Conservation (phyloP, 257 asterid genomes). For the Ophiorrhiza pumila region DNA sequence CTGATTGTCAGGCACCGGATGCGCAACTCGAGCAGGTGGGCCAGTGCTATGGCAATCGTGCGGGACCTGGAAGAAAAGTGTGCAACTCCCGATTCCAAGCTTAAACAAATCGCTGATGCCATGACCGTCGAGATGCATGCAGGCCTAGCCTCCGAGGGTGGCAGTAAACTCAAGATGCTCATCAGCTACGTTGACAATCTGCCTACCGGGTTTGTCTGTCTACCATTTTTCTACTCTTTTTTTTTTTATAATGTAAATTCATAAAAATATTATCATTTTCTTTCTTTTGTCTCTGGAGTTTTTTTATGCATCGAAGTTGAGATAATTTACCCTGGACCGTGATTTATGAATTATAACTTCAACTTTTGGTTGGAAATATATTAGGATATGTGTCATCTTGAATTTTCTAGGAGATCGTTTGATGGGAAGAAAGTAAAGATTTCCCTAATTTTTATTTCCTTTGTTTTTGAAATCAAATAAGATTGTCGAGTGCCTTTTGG, state of each 20-base stretch:
- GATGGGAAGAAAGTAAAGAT: neutral
- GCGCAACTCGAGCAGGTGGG: conserved; percentile 60
- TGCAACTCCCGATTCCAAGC: conserved; percentile 59
- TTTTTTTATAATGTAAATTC: neutral
- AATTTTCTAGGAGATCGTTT: neutral
- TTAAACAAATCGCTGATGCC: conserved; percentile 70
- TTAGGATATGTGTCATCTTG: neutral
- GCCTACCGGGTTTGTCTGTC: conserved; percentile 59
- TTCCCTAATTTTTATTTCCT: neutral
- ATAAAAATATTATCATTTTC: conserved; percentile 12
- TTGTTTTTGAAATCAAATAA: neutral
- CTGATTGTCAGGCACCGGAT: conserved; percentile 62
- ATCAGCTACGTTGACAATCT: conserved; percentile 73
- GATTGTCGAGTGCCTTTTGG: neutral
- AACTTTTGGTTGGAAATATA: neutral
- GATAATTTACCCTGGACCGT: neutral
- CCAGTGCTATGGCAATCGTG: conserved; percentile 45
- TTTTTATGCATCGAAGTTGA: neutral
- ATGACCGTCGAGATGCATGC: conserved; percentile 92
- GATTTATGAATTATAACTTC: neutral
- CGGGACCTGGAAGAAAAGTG: conserved; percentile 76
- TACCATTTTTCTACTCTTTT: neutral
- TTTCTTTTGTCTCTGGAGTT: neutral
- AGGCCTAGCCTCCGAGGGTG: conserved; percentile 80
- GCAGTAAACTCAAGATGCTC: conserved; percentile 86